Conservation (phyloP, 108 stramenopile species). For the Skeletonema menzelii region DNA sequence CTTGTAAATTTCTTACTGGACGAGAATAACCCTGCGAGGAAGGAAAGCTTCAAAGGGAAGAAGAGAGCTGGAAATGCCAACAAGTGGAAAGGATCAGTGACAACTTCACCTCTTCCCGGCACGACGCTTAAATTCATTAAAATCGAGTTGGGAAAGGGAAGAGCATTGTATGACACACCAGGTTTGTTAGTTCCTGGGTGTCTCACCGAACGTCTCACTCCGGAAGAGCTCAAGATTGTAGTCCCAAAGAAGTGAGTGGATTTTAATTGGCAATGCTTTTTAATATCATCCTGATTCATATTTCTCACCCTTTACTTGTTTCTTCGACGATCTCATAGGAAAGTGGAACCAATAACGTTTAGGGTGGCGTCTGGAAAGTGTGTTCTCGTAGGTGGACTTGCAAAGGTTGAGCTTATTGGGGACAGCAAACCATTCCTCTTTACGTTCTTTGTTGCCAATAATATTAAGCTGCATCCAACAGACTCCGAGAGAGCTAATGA, state of each 20-base stretch:
- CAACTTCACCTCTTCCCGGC: constrained; percentile 83
- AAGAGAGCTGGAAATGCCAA: constrained; percentile 77
- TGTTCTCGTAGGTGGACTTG: constrained; percentile 84
- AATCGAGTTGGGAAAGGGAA: constrained; percentile 79
- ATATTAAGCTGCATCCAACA: constrained; percentile 93
- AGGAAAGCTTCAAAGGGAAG: constrained; percentile 29
- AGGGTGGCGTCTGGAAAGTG: constrained; percentile 82
- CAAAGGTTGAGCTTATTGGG: constrained; percentile 81
- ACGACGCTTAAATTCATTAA: constrained; percentile 90
- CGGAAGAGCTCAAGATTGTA: constrained; percentile 86
- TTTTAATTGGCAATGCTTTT: not conserved
- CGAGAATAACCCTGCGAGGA: constrained; percentile 41
- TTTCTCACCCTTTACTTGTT: not conserved
- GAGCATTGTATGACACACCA: constrained; percentile 79
- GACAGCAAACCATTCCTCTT: constrained; percentile 89
- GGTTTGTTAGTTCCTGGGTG: constrained; percentile 86
- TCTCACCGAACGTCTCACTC: constrained; percentile 83
- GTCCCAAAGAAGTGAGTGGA: constrained; percentile 85
- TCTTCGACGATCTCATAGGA: constrained; percentile 29
- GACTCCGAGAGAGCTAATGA: constrained; percentile 72
- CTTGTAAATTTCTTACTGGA: constrained; percentile 81
- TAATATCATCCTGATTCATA: not conserved
- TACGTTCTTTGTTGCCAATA: constrained; percentile 95
- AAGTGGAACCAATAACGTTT: constrained; percentile 87
- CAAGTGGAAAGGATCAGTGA: constrained; percentile 75